phyloP scores from a whole-genome alignment of 1,139 yeast species.

The Lodderomyces theae region DNA sequence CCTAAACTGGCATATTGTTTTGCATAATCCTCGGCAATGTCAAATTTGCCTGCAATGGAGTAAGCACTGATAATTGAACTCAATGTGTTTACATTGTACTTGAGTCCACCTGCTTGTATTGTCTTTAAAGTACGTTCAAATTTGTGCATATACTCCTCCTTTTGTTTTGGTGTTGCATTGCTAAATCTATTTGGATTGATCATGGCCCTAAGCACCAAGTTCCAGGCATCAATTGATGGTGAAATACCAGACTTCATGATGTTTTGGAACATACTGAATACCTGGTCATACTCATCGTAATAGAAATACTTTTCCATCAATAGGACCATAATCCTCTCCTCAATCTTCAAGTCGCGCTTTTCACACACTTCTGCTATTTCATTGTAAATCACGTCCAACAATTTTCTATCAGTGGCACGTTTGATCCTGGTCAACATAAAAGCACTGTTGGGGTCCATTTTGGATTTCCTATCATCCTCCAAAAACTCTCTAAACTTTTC shows the following conservation, averaged over 20 bases:
- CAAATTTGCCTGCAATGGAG: slow-evolving; percentile 35
- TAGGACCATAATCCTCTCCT: slow-evolving; percentile 30
- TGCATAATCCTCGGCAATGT: slow-evolving; percentile 31
- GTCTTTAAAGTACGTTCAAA: slow-evolving; percentile 34
- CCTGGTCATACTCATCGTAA: slow-evolving; percentile 28
- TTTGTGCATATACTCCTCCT: slow-evolving; percentile 17
- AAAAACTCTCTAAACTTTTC: slow-evolving; percentile 4
- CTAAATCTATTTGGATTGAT: slow-evolving; percentile 30
- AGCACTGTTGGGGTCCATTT: slow-evolving; percentile 37
- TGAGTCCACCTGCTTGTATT: slow-evolving; percentile 21
- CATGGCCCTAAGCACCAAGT: slow-evolving; percentile 34
- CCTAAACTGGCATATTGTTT: slow-evolving; percentile 22
- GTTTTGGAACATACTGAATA: slow-evolving; percentile 34
- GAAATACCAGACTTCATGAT: slow-evolving; percentile 27
- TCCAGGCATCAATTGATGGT: slow-evolving; percentile 37
- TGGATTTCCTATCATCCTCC: slow-evolving; percentile 7
- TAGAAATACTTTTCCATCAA: slow-evolving; percentile 38
- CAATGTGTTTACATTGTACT: slow-evolving; percentile 28
- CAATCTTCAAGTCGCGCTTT: slow-evolving; percentile 23
- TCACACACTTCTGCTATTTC: slow-evolving; percentile 26
- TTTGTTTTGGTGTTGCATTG: slow-evolving; percentile 13
- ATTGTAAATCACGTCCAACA: slow-evolving; percentile 23
- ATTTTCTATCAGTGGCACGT: slow-evolving; percentile 20
- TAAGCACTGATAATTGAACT: slow-evolving; percentile 34
- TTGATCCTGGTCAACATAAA: slow-evolving; percentile 24